A percentile compares a stretch with the other conserved stretches of the same genome.
These are phyloP conservation scores for Wickerhamomyces xylosicus DNA, from an alignment of 805 yeast species.

Conservation along the genomic window DNA sequence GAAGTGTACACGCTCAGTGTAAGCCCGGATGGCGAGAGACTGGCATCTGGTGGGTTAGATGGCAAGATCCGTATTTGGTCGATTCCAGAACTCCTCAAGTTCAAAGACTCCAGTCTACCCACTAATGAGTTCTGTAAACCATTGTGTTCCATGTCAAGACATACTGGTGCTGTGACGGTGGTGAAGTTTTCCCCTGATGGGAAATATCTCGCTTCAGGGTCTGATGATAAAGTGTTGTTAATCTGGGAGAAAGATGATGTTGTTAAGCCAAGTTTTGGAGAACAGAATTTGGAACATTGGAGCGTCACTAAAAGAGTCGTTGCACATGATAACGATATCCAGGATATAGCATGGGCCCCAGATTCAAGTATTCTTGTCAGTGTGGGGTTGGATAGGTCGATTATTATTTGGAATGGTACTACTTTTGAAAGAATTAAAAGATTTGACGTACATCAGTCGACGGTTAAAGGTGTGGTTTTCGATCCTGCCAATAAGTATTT, in stretches of 20 bases:
- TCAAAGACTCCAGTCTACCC: constrained; percentile 11
- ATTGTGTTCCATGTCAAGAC: constrained; percentile 85
- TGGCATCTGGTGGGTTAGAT: constrained; percentile 92
- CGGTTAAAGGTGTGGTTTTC: constrained; percentile 92
- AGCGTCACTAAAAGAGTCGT: constrained; percentile 83
- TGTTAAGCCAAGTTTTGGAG: constrained; percentile 53
- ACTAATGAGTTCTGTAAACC: constrained; percentile 37
- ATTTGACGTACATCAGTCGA: constrained; percentile 88
- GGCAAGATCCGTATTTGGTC: constrained; percentile 93
- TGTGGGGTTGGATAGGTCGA: constrained; percentile 89
- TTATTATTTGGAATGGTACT: constrained; percentile 87
- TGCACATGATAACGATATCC: constrained; percentile 96
- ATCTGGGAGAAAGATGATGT: constrained; percentile 91
- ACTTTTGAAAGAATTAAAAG: constrained; percentile 86
- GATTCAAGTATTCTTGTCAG: constrained; percentile 85
- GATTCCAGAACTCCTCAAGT: constrained; percentile 39
- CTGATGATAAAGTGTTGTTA: constrained; percentile 84
- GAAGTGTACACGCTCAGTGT: constrained; percentile 82
- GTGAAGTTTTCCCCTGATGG: constrained; percentile 92
- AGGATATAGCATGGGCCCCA: constrained; percentile 97
- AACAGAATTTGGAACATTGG: constrained; percentile 84
- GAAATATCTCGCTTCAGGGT: constrained; percentile 83
- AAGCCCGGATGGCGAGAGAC: constrained; percentile 69
- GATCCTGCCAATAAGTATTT: constrained; percentile 98
- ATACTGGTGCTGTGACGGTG: constrained; percentile 93